Conservation (phyloP, 176 grass and related monocot genomes). For the Saccharum spontaneum region DNA sequence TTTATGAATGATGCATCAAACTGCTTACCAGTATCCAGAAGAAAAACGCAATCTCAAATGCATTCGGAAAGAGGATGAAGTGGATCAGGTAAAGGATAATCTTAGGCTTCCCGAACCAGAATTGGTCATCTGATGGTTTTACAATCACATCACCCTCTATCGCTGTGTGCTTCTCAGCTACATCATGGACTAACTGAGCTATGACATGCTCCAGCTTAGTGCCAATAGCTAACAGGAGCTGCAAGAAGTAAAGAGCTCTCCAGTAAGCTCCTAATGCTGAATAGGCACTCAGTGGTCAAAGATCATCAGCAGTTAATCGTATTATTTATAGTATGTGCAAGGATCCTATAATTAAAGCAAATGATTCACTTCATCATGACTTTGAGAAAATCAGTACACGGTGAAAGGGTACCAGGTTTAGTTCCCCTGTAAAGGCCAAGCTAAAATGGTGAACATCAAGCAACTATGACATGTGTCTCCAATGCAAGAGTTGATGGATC, state of each 20-base stretch:
- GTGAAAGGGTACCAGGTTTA: neutral
- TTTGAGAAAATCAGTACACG: neutral
- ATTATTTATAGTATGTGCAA: neutral
- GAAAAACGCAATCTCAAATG: conserved; percentile 93
- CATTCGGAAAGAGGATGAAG: conserved; percentile 97
- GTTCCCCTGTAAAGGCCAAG: neutral
- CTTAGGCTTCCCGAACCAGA: conserved; percentile 73
- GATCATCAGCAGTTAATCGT: neutral
- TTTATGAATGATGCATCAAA: neutral
- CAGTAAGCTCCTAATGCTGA: neutral
- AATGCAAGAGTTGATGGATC: neutral
- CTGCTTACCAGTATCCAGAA: conserved; percentile 91
- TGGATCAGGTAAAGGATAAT: conserved; percentile 74
- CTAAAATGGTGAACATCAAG: neutral
- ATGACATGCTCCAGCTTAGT: conserved; percentile 93
- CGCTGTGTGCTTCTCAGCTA: conserved; percentile 76
- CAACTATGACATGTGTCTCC: neutral
- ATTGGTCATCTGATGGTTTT: conserved; percentile 82
- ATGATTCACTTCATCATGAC: neutral
- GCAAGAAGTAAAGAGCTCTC: conserved; percentile 30
- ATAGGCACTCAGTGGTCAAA: neutral
- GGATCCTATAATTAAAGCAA: neutral
- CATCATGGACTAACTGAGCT: conserved; percentile 77
- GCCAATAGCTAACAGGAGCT: conserved; percentile 86
- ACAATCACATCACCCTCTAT: conserved; percentile 79